Evolutionary conservation across 2,329 filamentous ascomycete species (phyloP).

Genomic region (Stagonosporopsis cucurbitacearum): DNA sequence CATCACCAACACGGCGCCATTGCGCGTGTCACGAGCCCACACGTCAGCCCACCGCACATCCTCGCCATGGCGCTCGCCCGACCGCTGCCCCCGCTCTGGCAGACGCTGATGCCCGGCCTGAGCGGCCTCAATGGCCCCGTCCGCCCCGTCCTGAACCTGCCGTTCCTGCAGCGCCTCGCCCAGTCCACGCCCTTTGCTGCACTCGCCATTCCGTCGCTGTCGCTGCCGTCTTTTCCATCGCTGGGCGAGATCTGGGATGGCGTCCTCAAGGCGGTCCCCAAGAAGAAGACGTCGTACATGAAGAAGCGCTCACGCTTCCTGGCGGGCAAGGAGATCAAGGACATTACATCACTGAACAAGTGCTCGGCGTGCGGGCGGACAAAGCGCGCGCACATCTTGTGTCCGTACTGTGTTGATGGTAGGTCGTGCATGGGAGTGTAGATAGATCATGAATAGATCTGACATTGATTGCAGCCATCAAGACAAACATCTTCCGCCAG

Average conservation of each 20-base stretch:
- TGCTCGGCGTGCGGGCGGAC: conserved; percentile 87
- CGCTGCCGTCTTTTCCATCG: conserved; percentile 48
- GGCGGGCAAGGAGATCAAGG: conserved; percentile 93
- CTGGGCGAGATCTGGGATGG: conserved; percentile 92
- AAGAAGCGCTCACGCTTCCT: conserved; percentile 93
- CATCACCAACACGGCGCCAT: conserved; percentile 34
- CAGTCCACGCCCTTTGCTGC: conserved; percentile 66
- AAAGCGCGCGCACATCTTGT: conserved; percentile 89
- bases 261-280: conserved; percentile 88
- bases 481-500: conserved; percentile 43
- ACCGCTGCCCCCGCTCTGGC: conserved; percentile 52
- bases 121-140: conserved; percentile 52
- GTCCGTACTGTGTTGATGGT: conserved; percentile 86
- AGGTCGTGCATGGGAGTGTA: conserved; percentile 43
- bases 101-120: conserved; percentile 61
- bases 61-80: conserved; percentile 50
- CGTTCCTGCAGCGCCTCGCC: conserved; percentile 53
- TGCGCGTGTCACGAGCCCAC: conserved; percentile 15
- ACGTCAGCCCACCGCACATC: conserved; percentile 12
- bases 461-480: conserved; percentile 35
- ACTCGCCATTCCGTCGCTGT: conserved; percentile 59
- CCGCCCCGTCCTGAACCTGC: conserved; percentile 48
- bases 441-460: not conserved
- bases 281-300: conserved; percentile 98
- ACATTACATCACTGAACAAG: conserved; percentile 83